These are phyloP conservation scores for Cutaneotrichosporon cavernicola DNA, from an alignment of 1,284 basidiomycete genomes.

Conservation along the genomic window DNA sequence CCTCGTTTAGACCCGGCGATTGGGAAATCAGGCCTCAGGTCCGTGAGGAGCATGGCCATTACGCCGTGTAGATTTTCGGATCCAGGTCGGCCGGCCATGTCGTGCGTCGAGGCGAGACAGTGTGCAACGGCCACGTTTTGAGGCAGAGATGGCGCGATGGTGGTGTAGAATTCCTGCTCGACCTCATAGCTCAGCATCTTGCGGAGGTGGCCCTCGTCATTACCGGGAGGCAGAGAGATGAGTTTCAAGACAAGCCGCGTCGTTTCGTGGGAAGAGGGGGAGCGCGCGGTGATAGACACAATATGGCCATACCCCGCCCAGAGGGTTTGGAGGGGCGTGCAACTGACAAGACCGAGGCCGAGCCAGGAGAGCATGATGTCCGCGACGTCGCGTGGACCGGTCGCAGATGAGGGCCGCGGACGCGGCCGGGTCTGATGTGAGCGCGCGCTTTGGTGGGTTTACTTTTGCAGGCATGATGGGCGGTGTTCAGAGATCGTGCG, in stretches of 20 bases:
- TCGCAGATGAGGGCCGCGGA: neutral
- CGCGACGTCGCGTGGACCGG: constrained; percentile 9
- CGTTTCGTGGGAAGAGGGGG: neutral
- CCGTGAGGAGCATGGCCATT: constrained; percentile 15
- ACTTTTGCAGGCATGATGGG: neutral
- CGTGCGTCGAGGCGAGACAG: constrained; percentile 8
- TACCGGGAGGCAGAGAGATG: constrained; percentile 13
- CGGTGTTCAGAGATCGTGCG: neutral
- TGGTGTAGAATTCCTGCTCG: constrained; percentile 24
- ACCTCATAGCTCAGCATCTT: constrained; percentile 27
- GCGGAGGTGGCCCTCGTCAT: constrained; percentile 22
- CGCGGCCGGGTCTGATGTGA: neutral
- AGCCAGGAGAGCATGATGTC: constrained; percentile 13
- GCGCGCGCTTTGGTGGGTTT: neutral
- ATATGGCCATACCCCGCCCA: constrained; percentile 28
- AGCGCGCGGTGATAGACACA: constrained; percentile 13
- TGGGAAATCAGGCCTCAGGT: constrained; percentile 15
- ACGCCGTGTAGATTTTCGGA: neutral
- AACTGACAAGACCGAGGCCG: neutral
- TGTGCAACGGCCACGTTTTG: constrained; percentile 17
- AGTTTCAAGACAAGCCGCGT: constrained; percentile 20
- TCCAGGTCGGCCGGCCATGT: neutral
- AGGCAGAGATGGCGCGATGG: constrained; percentile 2
- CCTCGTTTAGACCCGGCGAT: constrained; percentile 19
- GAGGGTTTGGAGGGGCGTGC: constrained; percentile 20